phyloP scores from a whole-genome alignment of 78 protist genomes.

The Bodo saltans region DNA sequence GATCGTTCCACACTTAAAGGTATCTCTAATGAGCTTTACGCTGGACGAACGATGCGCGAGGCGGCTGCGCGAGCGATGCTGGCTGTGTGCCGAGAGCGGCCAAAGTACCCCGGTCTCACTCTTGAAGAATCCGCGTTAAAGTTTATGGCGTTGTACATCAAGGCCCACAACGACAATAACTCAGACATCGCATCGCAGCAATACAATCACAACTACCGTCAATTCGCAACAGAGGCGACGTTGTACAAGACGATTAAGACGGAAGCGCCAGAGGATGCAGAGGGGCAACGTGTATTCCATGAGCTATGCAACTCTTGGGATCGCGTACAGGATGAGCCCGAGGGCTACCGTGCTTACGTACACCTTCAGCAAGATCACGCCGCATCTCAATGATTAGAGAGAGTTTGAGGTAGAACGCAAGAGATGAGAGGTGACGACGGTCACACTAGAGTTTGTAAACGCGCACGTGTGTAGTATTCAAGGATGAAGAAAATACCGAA shows the following conservation, averaged over 20 bases:
- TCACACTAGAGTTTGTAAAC: too few species aligned
- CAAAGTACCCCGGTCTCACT: slow-evolving; percentile 6
- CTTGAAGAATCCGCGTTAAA: background rate
- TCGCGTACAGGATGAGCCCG: background rate
- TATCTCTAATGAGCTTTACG: background rate
- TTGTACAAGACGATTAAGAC: background rate
- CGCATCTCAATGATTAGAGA: too few species aligned
- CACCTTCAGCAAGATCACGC: too few species aligned
- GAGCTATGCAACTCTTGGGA: background rate
- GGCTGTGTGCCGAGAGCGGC: background rate
- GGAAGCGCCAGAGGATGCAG: background rate
- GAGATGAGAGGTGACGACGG: too few species aligned
- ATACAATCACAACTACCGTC: background rate
- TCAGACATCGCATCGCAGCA: background rate
- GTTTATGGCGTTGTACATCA: background rate
- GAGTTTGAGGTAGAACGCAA: too few species aligned
- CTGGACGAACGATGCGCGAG: background rate
- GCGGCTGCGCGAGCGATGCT: slow-evolving; percentile 14
- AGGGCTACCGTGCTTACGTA: too few species aligned
- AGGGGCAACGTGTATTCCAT: background rate
- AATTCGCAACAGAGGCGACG: background rate
- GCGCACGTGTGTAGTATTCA: too few species aligned
- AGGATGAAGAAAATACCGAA: background rate
- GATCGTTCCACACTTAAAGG: background rate
- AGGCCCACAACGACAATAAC: slow-evolving; percentile 18